Conservation (phyloP, 768 basidiomycete genomes). For the Trametes coccinea region DNA sequence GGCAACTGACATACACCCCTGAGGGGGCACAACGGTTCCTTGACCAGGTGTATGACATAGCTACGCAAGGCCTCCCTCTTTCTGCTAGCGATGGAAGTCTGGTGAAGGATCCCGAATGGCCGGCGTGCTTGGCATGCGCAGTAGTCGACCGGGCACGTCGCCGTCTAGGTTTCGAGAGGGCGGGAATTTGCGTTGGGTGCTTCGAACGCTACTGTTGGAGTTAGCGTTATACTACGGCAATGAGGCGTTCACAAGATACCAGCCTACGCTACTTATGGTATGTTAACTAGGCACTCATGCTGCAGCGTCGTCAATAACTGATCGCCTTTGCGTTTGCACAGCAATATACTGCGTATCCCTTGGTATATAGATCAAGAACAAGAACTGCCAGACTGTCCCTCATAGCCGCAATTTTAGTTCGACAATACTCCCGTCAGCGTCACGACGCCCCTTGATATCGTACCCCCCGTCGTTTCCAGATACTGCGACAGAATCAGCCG, state of each 20-base stretch:
- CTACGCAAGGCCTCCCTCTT: constrained; percentile 44
- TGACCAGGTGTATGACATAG: constrained; percentile 43
- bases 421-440: neutral
- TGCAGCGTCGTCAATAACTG: too few species aligned
- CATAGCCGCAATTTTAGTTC: neutral
- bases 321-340: too few species aligned
- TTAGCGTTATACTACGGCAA: constrained; percentile 11
- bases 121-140: constrained; percentile 71
- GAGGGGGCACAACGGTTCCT: constrained; percentile 46
- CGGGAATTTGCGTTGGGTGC: constrained; percentile 30
- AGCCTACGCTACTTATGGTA: neutral
- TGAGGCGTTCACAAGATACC: neutral
- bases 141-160: constrained; percentile 44
- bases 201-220: constrained; percentile 35
- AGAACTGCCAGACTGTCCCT: too few species aligned
- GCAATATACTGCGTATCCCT: too few species aligned
- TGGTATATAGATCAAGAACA: too few species aligned
- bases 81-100: constrained; percentile 28
- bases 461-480: constrained; percentile 4
- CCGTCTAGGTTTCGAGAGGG: constrained; percentile 19
- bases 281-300: too few species aligned
- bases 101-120: constrained; percentile 49
- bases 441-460: neutral
- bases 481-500: neutral
- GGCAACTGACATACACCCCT: constrained; percentile 38